Conservation (phyloP, 139 green algal species). For the Ostreobium quekettii region DNA sequence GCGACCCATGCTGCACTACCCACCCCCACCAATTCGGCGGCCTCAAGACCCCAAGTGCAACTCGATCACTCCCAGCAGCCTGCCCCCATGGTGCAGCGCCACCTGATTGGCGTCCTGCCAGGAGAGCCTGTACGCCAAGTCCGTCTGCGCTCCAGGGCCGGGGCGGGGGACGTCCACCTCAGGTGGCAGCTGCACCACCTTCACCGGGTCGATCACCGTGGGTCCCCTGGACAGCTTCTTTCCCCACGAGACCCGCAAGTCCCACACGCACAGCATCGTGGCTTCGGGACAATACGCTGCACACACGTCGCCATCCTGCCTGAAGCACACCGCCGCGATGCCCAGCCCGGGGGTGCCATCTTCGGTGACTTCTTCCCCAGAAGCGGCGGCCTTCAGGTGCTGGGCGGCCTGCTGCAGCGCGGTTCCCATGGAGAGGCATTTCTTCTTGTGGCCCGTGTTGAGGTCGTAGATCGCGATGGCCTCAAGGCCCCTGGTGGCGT, state of each 20-base stretch:
- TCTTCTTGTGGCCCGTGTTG: conserved; percentile 10
- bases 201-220: conserved; percentile 8
- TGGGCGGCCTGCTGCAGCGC: not conserved
- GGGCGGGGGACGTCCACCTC: not conserved
- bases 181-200: conserved; percentile 9
- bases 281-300: conserved; percentile 6
- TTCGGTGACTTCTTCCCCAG: not conserved
- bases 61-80: conserved; percentile 5
- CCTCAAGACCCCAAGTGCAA: conserved; percentile 14
- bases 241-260: conserved; percentile 15
- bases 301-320: conserved; percentile 14
- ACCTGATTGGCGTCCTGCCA: conserved; percentile 16
- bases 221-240: conserved; percentile 8
- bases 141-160: not conserved
- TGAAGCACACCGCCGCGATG: conserved; percentile 10
- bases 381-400: not conserved
- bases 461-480: conserved; percentile 13
- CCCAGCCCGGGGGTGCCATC: not conserved
- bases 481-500: no score
- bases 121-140: not conserved
- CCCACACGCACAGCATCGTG: conserved; percentile 10
- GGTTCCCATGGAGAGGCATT: conserved; percentile 9
- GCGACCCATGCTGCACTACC: no score
- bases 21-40: no score
- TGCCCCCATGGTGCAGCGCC: not conserved